Evolutionary conservation across 2,329 filamentous ascomycete genomes (phyloP), one percentile per base, ranked within the genome.

Genomic region (Dryadomyces quercivorus): DNA sequence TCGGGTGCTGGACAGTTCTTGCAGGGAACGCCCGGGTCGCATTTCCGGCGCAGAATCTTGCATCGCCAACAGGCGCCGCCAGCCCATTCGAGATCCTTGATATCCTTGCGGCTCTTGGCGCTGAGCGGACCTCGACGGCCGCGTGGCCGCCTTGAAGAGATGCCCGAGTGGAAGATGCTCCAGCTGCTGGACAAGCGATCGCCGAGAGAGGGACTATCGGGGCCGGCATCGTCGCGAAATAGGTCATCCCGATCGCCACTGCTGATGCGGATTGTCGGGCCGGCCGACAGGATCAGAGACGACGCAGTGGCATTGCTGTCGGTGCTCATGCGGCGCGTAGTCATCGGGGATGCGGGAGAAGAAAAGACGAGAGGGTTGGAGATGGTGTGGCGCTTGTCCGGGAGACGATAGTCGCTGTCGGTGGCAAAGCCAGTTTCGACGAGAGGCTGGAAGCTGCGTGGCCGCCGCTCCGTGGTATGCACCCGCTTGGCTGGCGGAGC

Each of bases 51-150:
- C 3, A 66, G 59, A 2, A 65, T 64, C 52, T 64, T 64, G 57
- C 64, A 66, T 18, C 64, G 59, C 64, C 64, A 66, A 46, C 64
- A 66, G 5, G 64, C 64, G 15, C 64, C 64, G 9, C 63, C 63
- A 1, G 58, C 63, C 31, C 57, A 61, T 43, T 66, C 64, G 2
- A 66, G 53, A 2, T 59, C 61, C 34, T 61, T 62, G 56, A 66
- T 66, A 45, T 62, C 63, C 9, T 63, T 61, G 5, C 64, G 61
- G 44, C 63, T 62, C 40, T 61, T 62, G 15, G 62, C 62, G 10
- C 59, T 65, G 5, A 66, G 59, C 0, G 64, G 64, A 0, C 64
- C 64, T 1, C 62, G 56, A 4, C 64, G 62, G 13, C 64, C 64
- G 8, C 64, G 62, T 2, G 60, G 63, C 7, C 61, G 59, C 6